phyloP scores from a whole-genome alignment of 768 basidiomycete species.

The Termitomyces sp. region DNA sequence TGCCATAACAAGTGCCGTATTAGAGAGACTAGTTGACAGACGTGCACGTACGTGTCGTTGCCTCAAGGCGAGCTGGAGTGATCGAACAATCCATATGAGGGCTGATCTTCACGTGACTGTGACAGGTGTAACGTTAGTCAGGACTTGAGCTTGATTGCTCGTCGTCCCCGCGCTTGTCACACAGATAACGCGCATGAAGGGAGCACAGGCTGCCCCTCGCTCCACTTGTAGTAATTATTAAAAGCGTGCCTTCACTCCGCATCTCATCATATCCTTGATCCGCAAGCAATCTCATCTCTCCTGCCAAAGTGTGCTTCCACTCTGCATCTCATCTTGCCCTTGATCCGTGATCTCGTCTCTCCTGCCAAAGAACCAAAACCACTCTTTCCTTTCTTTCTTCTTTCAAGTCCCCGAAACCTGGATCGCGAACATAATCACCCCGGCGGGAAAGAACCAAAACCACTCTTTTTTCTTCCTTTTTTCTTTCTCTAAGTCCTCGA shows the following conservation, averaged over 20 bases:
- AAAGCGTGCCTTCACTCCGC: neutral
- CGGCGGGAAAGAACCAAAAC: neutral
- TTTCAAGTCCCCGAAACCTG: neutral
- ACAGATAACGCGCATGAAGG: neutral
- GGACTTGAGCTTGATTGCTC: neutral
- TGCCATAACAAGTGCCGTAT: constrained; percentile 5
- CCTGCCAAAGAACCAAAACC: neutral
- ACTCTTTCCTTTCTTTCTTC: neutral
- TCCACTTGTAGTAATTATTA: neutral
- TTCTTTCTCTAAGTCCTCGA: neutral
- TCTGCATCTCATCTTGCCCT: neutral
- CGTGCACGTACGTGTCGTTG: neutral
- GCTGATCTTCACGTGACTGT: neutral
- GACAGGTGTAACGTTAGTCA: neutral
- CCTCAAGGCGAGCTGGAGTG: neutral
- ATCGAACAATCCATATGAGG: neutral
- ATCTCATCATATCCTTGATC: neutral
- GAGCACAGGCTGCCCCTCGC: neutral
- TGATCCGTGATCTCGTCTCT: neutral
- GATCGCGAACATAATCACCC: neutral
- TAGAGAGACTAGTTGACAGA: neutral
- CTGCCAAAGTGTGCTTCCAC: neutral
- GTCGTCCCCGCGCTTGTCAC: neutral
- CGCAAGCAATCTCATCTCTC: no score
- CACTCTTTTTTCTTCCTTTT: neutral